Evolutionary conservation across 805 yeast genomes (phyloP), one percentile per base, ranked within the genome.

Genomic region (Wickerhamiella dianesei): DNA sequence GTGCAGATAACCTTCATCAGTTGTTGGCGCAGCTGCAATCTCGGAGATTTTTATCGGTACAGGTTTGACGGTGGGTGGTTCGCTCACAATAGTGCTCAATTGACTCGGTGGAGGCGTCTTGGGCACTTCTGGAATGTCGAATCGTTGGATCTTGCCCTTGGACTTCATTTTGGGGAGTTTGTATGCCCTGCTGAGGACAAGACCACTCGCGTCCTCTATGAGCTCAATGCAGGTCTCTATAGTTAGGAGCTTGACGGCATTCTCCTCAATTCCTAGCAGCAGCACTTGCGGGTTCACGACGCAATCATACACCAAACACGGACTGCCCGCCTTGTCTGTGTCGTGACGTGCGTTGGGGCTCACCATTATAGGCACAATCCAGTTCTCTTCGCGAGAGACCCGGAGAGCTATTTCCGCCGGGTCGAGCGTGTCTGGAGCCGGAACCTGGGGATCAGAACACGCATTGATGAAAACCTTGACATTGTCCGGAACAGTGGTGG

Each of bases 211-310:
- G 49, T 79, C 64, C 59, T 85, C 95, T 2, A 83, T 76, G 9
- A 87, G 74, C 58, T 85, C 94, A 37, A 86, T 60, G 56, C 94
- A 80, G 82, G 95, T 85, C 59, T 85, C 95, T 4, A 82, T 73
- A 43, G 84, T 59, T 13, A 86, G 79, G 42, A 76, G 70, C 49
- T 77, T 69, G 47, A 86, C 68, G 44, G 82, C 82, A 1, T 64
- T 53, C 52, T 79, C 80, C 37, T 71, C 55, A 40, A 73, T 68
- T 29, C 79, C 71, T 80, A 88, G 79, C 40, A 67, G 64, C 65
- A 79, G 71, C 43, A 87, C 76, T 35, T 64, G 64, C 6, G 75
- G 70, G 58, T 84, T 78, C 48, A 86, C 73, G 43, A 88, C 78
- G 62, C 96, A 87, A 61, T 87, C 96, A 56, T 76, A 76, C 1